Evolutionary conservation across 2,329 filamentous ascomycete genomes (phyloP), one percentile per base, ranked within the genome.

Genomic region (Aspergillus sp.): DNA sequence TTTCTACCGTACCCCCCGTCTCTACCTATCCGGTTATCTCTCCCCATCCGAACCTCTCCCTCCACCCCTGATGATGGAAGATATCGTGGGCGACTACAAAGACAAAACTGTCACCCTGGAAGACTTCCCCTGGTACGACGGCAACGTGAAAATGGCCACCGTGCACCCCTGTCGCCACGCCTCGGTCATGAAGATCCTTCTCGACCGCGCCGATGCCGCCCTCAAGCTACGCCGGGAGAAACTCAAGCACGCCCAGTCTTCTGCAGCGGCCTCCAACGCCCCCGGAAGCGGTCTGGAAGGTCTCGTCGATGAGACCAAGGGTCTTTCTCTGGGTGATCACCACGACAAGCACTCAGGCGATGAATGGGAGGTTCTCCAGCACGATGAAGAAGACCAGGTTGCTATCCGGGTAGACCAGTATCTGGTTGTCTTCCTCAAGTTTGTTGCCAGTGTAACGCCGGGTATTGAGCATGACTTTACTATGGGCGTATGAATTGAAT

Each of bases 91-190:
- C 49, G 90, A 95, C 73, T 95, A 95, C 75, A 94, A 94, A 65
- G 90, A 95, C 73, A 98, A 98, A 76, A 98, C 93, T 0, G 93
- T 98, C 48, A 98, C 93, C 2, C 82, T 97, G 46, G 93, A 98
- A 65, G 90, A 96, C 68, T 98, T 98, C 64, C 90, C 89, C 37
- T 96, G 95, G 74, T 93, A 94, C 65, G 86, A 88, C 52, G 85
- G 88, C 61, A 85, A 83, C 57, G 82, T 96, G 64, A 95, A 96
- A 75, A 98, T 96, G 81, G 93, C 91, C 30, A 93, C 86, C 29
- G 88, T 98, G 10, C 93, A 98, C 62, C 93, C 93, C 4, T 98
- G 93, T 79, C 94, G 93, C 65, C 93, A 98, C 65, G 93, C 93
- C 7, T 86, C 86, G 27, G 93, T 98, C 56, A 98, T 98, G 93